Evolutionary conservation across 106 monocot species (phyloP).

Genomic region (Allium cepa): DNA sequence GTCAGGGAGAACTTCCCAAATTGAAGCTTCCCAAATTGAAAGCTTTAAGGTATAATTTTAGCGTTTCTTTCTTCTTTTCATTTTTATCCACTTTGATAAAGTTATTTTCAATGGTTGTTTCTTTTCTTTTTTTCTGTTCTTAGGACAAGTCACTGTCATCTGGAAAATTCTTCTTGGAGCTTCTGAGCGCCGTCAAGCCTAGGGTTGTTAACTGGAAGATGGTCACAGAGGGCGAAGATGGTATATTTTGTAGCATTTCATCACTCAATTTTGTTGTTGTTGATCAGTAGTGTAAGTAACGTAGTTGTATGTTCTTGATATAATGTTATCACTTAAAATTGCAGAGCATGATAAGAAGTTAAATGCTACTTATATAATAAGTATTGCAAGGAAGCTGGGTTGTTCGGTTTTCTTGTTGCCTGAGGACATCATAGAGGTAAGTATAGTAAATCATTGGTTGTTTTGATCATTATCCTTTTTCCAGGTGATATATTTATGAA

Average conservation of each 20-base stretch:
- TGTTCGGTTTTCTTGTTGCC: constrained; percentile 88
- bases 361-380: constrained; percentile 92
- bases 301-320: no score
- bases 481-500: no score
- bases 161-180: constrained; percentile 68
- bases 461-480: no score
- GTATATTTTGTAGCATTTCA: constrained; percentile 14
- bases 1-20: constrained; percentile 52
- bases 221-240: constrained; percentile 57
- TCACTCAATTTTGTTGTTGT: neutral
- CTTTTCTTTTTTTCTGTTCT: neutral
- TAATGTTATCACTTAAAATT: neutral
- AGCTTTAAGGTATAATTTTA: constrained; percentile 67
- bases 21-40: constrained; percentile 72
- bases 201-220: constrained; percentile 66
- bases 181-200: constrained; percentile 53
- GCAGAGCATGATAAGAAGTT: constrained; percentile 86
- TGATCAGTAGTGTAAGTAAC: no score
- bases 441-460: neutral
- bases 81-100: no score
- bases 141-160: constrained; percentile 45
- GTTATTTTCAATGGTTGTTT: no score
- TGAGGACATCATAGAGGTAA: constrained; percentile 93
- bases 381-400: constrained; percentile 83
- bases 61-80: neutral